Base-by-base conservation (phyloP, 306 rosid species). In the Cucurbita pepo region DNA sequence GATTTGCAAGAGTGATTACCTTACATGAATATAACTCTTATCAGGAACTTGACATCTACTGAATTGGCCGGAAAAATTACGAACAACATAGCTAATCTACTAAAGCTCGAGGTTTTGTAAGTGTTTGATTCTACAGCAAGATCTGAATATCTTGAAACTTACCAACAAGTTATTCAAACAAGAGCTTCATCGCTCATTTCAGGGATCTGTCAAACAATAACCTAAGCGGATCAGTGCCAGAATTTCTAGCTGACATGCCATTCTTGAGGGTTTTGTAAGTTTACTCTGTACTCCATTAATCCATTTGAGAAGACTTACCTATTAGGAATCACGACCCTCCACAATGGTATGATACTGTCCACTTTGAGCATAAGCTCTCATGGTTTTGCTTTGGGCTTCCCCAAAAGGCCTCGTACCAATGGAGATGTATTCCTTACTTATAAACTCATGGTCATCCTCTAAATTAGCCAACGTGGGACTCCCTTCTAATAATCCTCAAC, bases 181-280 rank as follows among this genome's bases (percentile, higher is more conserved):
- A 19, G 71, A 64, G 9, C 2, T 64, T 18, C 15, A 10, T 50
- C 3, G 18, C n/a, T 64, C 4, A 21, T 66, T 66, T 12, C 72
- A 66, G 72, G 56, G 56, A 66, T 66, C 22, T 66, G 56, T 66
- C 72, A 66, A 44, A 44, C 30, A 66, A 66, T 66, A 45, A 18
- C 72, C 3, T 66, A 21, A 18, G 40, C 45, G 72, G 72, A 44
- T 5, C 71, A 10, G 71, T 65, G 16, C 71, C 72, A 44, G 38
- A 19, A 11, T 66, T 66, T 66, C 72, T 66, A 25, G 56, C 56
- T 67, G 6, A 7, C 1, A 47, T 67, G 72, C 41, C 40, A 7
- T 1, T 13, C 3, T 67, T 67, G 56, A 47, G 21, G 12, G 10
- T 67, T 47, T 0, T 67, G 73, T 67, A 67, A 67, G 73, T 67